Evolutionary conservation across 176 grass and related monocot species (phyloP), one percentile per base, ranked within the genome.

Genomic region (Musa troglodytarum): DNA sequence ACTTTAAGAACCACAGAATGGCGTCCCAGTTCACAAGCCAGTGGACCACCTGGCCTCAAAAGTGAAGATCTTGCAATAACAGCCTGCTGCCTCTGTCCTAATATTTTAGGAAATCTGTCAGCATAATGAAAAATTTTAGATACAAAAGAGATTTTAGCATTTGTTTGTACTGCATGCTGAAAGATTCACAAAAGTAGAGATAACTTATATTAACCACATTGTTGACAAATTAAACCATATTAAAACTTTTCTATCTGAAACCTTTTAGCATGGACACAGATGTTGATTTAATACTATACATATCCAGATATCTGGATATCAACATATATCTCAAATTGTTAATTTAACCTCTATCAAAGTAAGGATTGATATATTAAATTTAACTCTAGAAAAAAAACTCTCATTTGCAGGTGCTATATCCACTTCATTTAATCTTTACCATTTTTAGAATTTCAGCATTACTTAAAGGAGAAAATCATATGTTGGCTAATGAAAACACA

Each of bases 1-100:
- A 99, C 71, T 55, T 82, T 89, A 16, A 99, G 88, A 13, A 99
- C 82, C 24, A 99, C 82, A 17, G 95, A 79, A 89, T 99, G 88
- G 0, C 69, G 73, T n/a, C 90, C 84, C 82, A 99, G 79, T 83
- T 99, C 88, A 66, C 82, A 88, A 51, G 90, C 95, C 68, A 99
- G 79, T 5, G 56, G 84, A 19, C 86, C 90, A 65, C 90, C 95
- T 69, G 85, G 81, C 63, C 83, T 89, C 54, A 94, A 80, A 89
- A 99, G 90, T 20, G 76, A 88, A 75, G 95, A 74, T 88, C 95
- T 91, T 68, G 88, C 84, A 79, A 77, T 72, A 56, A 89, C 80
- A 9, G 84, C 90, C 83, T 92, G 87, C 74, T 94, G 86, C 23
- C 80, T 94, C 86, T 99, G 86, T 86, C 70, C 82, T 80, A 73